Percentiles rank a stretch among this genome's conserved stretches.
Evolutionary conservation across 257 asterid species (phyloP).

Genomic region (Primulina eburnea): DNA sequence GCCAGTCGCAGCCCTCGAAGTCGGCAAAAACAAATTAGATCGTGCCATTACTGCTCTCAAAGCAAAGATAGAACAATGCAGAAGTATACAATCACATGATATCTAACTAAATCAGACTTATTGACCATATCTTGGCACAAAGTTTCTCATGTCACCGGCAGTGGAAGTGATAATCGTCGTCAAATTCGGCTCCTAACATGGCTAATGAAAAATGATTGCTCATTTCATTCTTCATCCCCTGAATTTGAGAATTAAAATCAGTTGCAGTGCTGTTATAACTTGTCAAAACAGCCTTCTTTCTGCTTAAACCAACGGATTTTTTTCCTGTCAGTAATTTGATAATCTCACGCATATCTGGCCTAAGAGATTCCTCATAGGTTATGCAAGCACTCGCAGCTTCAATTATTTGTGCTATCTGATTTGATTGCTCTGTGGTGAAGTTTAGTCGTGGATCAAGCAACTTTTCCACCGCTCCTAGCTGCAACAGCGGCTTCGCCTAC

Average conservation of each 20-base stretch:
- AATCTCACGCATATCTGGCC: constrained; percentile 64
- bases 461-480: constrained; percentile 52
- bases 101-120: constrained; percentile 37
- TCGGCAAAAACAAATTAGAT: neutral
- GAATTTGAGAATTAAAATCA: constrained; percentile 43
- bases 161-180: constrained; percentile 51
- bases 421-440: constrained; percentile 32
- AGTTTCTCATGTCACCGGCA: constrained; percentile 41
- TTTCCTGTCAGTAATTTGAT: constrained; percentile 52
- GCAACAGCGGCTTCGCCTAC: constrained; percentile 71
- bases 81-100: constrained; percentile 20
- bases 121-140: constrained; percentile 24
- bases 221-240: constrained; percentile 68
- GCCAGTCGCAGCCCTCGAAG: neutral
- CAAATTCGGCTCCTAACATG: constrained; percentile 84
- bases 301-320: constrained; percentile 26
- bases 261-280: constrained; percentile 23
- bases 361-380: constrained; percentile 52
- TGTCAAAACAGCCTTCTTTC: constrained; percentile 38
- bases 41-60: constrained; percentile 5
- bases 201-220: constrained; percentile 82
- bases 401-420: constrained; percentile 41
- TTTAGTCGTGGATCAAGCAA: constrained; percentile 50
- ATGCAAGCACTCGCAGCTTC: constrained; percentile 72
- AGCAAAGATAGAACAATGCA: constrained; percentile 18